Base-by-base conservation (phyloP, 2,329 filamentous ascomycete species). In the Claviceps monticola region DNA sequence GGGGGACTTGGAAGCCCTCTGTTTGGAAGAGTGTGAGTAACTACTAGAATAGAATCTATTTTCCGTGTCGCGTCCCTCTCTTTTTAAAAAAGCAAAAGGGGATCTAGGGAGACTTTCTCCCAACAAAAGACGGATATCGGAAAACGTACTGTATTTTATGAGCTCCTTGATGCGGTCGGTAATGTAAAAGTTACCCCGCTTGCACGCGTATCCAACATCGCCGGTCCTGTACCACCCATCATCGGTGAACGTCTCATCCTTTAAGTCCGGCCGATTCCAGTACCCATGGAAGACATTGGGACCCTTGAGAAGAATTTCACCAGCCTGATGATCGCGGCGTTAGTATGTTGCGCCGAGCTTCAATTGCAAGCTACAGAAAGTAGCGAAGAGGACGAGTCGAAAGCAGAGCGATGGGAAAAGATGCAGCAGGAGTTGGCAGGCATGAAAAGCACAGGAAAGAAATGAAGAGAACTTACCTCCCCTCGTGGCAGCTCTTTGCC, bases 141-240 rank as follows among this genome's bases (percentile, higher is more conserved):
- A 29, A 34, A 17, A 58, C 74, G 61, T 62, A 78, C 75, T 73
- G 57, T 72, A 74, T 57, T 74, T 74, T 61, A 74, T 72, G 51
- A 74, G 82, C 58, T 79, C 84, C 72, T 89, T 88, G 62, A 81
- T 80, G 36, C 89, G 83, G 63, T 96, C 90, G 1, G 90, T 95
- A 63, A 95, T 91, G 71, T 83, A 95, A 61, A 94, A 87, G 62
- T 94, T 87, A 34, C 86, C 86, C 48, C 86, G 75, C 46, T 76
- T 71, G 62, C 95, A 87, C 60, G 86, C 79, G 57, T 86, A 82
- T 4, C 88, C 86, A 26, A 95, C 82, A 61, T 96, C 90, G 2
- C 90, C 90, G 0, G 90, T 95, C 67, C 84, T 90, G 75, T 95
- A 95, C 72, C 82, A 96, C 1, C 88, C 88, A 57, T 94, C 88